Evolutionary conservation across 768 basidiomycete genomes (phyloP).

Genomic region (Rhodotorula taiwanensis): DNA sequence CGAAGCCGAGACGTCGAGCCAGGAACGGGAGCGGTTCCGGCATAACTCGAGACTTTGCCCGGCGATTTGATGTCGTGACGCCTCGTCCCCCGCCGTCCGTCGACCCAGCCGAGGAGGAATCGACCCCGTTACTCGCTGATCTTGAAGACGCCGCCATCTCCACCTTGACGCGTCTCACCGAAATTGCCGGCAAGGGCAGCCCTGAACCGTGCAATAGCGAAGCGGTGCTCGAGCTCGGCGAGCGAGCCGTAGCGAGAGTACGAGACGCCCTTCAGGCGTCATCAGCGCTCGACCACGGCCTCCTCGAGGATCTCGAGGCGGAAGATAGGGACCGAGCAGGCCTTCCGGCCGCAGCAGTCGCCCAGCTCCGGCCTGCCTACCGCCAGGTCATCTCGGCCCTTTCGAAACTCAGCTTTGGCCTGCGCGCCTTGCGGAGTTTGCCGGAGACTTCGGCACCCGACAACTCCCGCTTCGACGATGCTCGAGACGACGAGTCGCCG

Average conservation of each 20-base stretch:
- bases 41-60: too few species aligned
- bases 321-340: too few species aligned
- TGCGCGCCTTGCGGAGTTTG: conserved; percentile 55
- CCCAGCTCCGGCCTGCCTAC: too few species aligned
- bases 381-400: conserved; percentile 69
- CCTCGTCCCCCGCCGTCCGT: background rate
- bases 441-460: background rate
- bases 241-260: conserved; percentile 28
- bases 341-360: too few species aligned
- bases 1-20: background rate
- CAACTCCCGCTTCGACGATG: too few species aligned
- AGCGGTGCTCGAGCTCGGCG: conserved; percentile 12
- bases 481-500: too few species aligned
- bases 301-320: too few species aligned
- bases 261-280: conserved; percentile 28
- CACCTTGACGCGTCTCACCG: conserved; percentile 20
- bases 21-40: conserved; percentile 2
- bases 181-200: background rate
- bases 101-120: conserved; percentile 10
- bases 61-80: background rate
- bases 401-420: conserved; percentile 78
- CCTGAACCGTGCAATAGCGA: background rate
- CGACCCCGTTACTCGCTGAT: conserved; percentile 28
- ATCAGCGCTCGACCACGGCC: conserved; percentile 24
- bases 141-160: conserved; percentile 22